Evolutionary conservation across 179 eudicot species (phyloP).

Genomic region (Vitellaria paradoxa): DNA sequence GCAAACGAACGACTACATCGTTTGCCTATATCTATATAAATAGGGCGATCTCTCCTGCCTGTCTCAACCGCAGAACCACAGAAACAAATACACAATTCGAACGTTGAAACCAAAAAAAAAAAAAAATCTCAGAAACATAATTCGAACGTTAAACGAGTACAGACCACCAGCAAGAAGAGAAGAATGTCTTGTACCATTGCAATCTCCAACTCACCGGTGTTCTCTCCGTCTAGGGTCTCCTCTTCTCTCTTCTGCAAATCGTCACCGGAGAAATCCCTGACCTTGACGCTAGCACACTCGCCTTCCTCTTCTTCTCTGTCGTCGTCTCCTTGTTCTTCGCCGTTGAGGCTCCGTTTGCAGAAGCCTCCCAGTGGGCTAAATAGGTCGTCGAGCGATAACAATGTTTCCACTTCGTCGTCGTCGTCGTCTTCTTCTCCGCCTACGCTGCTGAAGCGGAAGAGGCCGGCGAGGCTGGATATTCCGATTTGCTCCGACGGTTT

Average conservation of each 20-base stretch:
- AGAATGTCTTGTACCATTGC: constrained; percentile 66
- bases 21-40: no score
- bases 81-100: background rate
- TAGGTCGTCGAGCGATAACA: constrained; percentile 18
- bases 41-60: constrained; percentile 3
- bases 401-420: constrained; percentile 20
- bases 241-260: constrained; percentile 28
- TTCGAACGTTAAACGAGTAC: constrained; percentile 11
- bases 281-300: constrained; percentile 18
- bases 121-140: no score
- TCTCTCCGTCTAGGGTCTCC: constrained; percentile 54
- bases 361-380: constrained; percentile 34
- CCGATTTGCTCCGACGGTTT: constrained; percentile 39
- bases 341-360: constrained; percentile 28
- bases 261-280: constrained; percentile 24
- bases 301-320: constrained; percentile 8
- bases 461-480: constrained; percentile 67
- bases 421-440: constrained; percentile 21
- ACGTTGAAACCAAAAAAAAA: background rate
- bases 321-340: constrained; percentile 20
- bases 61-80: no score
- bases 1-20: no score
- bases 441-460: constrained; percentile 53
- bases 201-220: constrained; percentile 69
- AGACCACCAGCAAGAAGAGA: no score